Conservation (phyloP, 345 rosid genomes). For the Ailanthus altissimus region DNA sequence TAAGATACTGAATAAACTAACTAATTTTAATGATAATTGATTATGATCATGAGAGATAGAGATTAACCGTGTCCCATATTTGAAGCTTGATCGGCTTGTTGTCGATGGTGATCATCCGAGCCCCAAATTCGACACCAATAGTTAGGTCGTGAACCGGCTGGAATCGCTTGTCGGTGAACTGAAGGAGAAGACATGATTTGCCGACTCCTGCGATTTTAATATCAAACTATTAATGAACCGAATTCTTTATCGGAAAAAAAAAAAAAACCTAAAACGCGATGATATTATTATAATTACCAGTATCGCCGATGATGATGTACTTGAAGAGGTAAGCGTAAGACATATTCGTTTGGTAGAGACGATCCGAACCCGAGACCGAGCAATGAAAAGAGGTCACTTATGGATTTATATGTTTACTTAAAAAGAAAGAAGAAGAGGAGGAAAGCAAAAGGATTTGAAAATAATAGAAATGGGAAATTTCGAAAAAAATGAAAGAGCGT, state of each 20-base stretch:
- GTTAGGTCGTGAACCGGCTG: slow-evolving; percentile 97
- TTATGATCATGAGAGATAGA: background rate
- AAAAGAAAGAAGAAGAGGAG: background rate
- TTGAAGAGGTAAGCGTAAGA: slow-evolving; percentile 96
- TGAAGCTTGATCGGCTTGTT: slow-evolving; percentile 94
- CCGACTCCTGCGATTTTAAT: slow-evolving; percentile 66
- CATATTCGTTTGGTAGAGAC: slow-evolving; percentile 28
- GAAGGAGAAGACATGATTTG: slow-evolving; percentile 93
- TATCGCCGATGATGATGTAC: slow-evolving; percentile 98
- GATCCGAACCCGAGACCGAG: background rate
- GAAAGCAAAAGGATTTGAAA: background rate
- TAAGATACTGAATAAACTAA: background rate
- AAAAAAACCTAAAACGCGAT: background rate
- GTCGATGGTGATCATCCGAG: slow-evolving; percentile 93
- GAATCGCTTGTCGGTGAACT: slow-evolving; percentile 97
- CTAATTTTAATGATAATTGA: no score
- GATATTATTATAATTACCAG: slow-evolving; percentile 47
- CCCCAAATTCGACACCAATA: slow-evolving; percentile 94
- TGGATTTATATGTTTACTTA: background rate
- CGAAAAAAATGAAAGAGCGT: background rate
- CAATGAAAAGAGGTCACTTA: background rate
- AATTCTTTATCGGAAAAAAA: background rate
- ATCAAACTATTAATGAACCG: background rate
- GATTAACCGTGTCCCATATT: slow-evolving; percentile 94
- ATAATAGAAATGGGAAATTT: background rate